Conservation (phyloP, 2,329 filamentous ascomycete species). For the Phoma herbarum region DNA sequence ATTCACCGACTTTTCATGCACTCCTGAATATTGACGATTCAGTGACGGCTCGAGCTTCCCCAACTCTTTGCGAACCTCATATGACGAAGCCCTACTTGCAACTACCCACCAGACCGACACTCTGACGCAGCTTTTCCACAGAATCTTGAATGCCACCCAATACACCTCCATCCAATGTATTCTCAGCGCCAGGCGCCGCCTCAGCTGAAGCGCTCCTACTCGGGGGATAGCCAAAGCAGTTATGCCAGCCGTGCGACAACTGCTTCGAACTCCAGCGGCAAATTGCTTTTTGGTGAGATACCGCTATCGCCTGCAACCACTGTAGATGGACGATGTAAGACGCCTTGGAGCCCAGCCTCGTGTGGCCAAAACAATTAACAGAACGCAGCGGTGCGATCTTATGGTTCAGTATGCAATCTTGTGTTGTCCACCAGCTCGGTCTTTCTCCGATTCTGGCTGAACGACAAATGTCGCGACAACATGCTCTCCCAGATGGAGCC, state of each 20-base stretch:
- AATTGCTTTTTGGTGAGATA: slow-evolving; percentile 61
- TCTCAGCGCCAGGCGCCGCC: slow-evolving; percentile 45
- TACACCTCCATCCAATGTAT: slow-evolving; percentile 40
- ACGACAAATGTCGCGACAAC: slow-evolving; percentile 57
- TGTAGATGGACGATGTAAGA: slow-evolving; percentile 50
- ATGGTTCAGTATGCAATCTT: slow-evolving; percentile 59
- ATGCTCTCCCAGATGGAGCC: slow-evolving; percentile 54
- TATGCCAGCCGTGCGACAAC: slow-evolving; percentile 47
- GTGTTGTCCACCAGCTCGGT: slow-evolving; percentile 59
- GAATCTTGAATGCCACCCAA: slow-evolving; percentile 30
- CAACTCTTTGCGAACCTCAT: slow-evolving; percentile 22
- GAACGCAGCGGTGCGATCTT: slow-evolving; percentile 53
- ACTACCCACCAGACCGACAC: slow-evolving; percentile 21
- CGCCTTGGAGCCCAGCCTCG: slow-evolving; percentile 11
- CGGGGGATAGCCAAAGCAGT: slow-evolving; percentile 49
- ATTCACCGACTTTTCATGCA: slow-evolving; percentile 30
- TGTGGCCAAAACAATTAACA: slow-evolving; percentile 31
- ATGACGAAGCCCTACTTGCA: slow-evolving; percentile 22
- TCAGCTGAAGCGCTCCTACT: slow-evolving; percentile 51
- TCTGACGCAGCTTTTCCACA: slow-evolving; percentile 22
- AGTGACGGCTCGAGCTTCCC: slow-evolving; percentile 23
- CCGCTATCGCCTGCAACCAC: slow-evolving; percentile 54
- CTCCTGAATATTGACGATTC: slow-evolving; percentile 25
- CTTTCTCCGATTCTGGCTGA: slow-evolving; percentile 61
- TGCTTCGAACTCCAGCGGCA: slow-evolving; percentile 50